A percentile compares a stretch with the other conserved stretches of the same genome.
Evolutionary conservation across 768 basidiomycete genomes (phyloP).

Genomic region (Collybiopsis confluens): DNA sequence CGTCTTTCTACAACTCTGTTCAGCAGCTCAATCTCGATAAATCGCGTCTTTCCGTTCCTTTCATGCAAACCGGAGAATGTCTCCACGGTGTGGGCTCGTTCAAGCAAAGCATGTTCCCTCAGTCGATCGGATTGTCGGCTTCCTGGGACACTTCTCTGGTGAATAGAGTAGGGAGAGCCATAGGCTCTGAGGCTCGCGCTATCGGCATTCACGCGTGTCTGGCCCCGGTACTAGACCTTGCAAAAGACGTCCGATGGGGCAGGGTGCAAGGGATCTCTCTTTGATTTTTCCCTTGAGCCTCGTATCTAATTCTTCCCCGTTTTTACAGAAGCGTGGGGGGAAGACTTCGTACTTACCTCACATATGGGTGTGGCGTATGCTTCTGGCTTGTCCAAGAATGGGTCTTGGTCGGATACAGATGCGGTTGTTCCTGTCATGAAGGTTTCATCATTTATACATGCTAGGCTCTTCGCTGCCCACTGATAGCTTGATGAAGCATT

Average conservation of each 20-base stretch:
- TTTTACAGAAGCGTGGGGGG: conserved; percentile 21
- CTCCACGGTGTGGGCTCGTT: conserved; percentile 22
- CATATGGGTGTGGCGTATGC: conserved; percentile 21
- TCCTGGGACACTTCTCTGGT: conserved; percentile 17
- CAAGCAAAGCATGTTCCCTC: conserved; percentile 22
- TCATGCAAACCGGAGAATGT: conserved; percentile 21
- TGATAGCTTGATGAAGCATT: conserved; percentile 15
- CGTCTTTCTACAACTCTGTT: conserved; percentile 16
- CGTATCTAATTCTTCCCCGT: neutral
- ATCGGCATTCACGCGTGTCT: conserved; percentile 22
- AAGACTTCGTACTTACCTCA: conserved; percentile 20
- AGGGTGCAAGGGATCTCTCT: conserved; percentile 15
- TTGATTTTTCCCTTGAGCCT: neutral
- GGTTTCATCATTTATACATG: conserved; percentile 7
- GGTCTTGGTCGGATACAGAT: conserved; percentile 20
- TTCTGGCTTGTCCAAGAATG: conserved; percentile 21
- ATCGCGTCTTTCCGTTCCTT: conserved; percentile 18
- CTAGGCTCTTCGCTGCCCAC: neutral
- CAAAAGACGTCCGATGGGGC: conserved; percentile 23
- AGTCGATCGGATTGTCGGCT: conserved; percentile 17
- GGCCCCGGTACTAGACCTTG: conserved; percentile 21
- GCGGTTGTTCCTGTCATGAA: conserved; percentile 23
- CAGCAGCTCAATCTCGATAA: conserved; percentile 18
- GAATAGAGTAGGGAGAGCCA: conserved; percentile 18
- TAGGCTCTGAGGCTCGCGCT: conserved; percentile 19